Percentiles rank a stretch among this genome's conserved stretches.
Conservation (phyloP, 805 yeast genomes). For the Grigorovia yakushimaensis region DNA sequence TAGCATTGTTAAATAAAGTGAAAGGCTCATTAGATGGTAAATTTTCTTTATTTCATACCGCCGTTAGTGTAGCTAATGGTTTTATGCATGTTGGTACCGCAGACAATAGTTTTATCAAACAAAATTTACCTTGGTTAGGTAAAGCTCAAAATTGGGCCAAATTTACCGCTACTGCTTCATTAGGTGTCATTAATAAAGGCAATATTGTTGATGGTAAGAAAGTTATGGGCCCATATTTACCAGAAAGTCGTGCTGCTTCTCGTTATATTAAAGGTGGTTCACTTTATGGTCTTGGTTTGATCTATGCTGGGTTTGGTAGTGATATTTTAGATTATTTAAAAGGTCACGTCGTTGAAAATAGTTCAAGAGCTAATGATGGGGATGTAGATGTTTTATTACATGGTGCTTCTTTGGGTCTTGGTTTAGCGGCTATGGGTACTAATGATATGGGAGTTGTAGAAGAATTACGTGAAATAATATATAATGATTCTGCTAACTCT, state of each 20-base stretch:
- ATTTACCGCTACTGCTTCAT: conserved; percentile 93
- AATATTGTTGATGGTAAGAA: conserved; percentile 84
- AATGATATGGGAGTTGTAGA: conserved; percentile 66
- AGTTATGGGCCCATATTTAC: conserved; percentile 82
- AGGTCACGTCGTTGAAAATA: conserved; percentile 56
- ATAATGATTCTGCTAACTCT: conserved; percentile 83
- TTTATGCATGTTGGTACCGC: conserved; percentile 95
- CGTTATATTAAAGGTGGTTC: conserved; percentile 95
- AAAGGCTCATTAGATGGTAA: conserved; percentile 80
- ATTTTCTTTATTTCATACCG: conserved; percentile 89
- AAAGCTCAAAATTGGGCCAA: conserved; percentile 98
- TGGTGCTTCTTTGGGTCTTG: conserved; percentile 92
- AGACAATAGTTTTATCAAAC: conserved; percentile 82
- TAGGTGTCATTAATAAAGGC: conserved; percentile 95
- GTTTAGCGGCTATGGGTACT: conserved; percentile 95
- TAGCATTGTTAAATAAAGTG: conserved; percentile 69
- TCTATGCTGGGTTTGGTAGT: conserved; percentile 93
- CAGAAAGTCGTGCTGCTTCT: conserved; percentile 58
- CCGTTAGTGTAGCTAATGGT: conserved; percentile 89
- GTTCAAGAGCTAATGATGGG: conserved; percentile 47
- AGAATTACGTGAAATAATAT: conserved; percentile 71
- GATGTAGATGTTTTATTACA: conserved; percentile 79
- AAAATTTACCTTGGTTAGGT: conserved; percentile 90
- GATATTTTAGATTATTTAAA: conserved; percentile 75
- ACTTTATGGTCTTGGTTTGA: conserved; percentile 81